A percentile compares a stretch with the other conserved stretches of the same genome.
Conservation (phyloP, 345 rosid genomes). For the Cardamine resedifolia region DNA sequence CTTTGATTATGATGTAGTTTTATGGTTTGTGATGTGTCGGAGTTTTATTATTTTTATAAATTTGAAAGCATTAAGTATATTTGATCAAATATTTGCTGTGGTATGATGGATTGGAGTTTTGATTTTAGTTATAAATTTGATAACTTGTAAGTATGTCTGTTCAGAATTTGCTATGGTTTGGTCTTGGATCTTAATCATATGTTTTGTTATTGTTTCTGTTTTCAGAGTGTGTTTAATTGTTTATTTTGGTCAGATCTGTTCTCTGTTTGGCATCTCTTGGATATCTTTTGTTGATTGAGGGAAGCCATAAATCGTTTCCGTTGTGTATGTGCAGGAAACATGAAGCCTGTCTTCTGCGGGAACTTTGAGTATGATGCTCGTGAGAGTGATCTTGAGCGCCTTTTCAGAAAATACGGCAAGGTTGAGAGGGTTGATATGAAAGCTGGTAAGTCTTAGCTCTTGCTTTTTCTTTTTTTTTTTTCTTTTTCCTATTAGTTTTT, state of each 20-base stretch:
- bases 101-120: no score
- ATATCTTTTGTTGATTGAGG: neutral
- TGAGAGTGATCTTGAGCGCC: conserved; percentile 79
- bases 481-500: neutral
- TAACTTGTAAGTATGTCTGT: no score
- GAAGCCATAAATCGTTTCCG: neutral
- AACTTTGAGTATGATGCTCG: conserved; percentile 93
- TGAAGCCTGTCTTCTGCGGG: conserved; percentile 93
- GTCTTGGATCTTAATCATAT: neutral
- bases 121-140: no score
- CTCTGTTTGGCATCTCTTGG: neutral
- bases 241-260: neutral
- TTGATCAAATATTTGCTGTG: no score
- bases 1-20: no score
- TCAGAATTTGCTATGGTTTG: no score
- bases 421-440: conserved; percentile 94
- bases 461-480: no score
- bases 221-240: neutral
- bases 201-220: neutral
- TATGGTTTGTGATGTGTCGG: no score
- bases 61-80: no score
- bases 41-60: no score
- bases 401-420: conserved; percentile 79
- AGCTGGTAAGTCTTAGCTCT: conserved; percentile 61
- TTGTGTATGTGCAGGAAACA: conserved; percentile 37